phyloP scores from a whole-genome alignment of 176 grass and related monocot genomes.

The Zea luxurians region DNA sequence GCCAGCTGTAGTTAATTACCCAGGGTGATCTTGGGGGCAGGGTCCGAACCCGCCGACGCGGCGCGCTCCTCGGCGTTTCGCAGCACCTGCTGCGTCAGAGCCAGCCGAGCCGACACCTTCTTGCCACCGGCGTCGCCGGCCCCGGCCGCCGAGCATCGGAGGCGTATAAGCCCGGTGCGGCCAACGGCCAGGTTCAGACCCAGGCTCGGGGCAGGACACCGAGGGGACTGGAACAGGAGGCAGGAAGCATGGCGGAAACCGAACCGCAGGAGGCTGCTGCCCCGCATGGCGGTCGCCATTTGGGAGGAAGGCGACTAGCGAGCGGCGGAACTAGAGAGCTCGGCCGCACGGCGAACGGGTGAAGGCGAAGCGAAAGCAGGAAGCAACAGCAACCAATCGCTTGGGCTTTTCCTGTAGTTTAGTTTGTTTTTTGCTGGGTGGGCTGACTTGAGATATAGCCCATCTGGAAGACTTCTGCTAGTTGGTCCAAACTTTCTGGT shows the following conservation, averaged over 20 bases:
- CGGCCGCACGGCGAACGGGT: slow-evolving; percentile 21
- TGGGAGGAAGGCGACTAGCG: background rate
- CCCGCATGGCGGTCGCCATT: slow-evolving; percentile 45
- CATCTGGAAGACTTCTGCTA: background rate
- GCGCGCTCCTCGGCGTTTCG: slow-evolving; percentile 78
- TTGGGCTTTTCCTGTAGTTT: background rate
- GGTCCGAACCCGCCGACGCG: slow-evolving; percentile 61
- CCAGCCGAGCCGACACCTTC: slow-evolving; percentile 68
- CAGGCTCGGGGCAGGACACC: background rate
- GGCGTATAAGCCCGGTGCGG: slow-evolving; percentile 18
- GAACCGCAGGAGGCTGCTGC: slow-evolving; percentile 39
- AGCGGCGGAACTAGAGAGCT: slow-evolving; percentile 16
- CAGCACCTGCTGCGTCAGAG: slow-evolving; percentile 76
- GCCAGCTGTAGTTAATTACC: slow-evolving; percentile 39
- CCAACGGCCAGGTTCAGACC: slow-evolving; percentile 13
- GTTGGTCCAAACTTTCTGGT: background rate
- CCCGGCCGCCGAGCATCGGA: slow-evolving; percentile 54
- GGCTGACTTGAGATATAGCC: background rate
- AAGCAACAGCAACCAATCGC: background rate
- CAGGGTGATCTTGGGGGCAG: slow-evolving; percentile 66
- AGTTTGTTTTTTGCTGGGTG: background rate
- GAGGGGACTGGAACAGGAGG: slow-evolving; percentile 14
- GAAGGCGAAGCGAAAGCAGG: background rate
- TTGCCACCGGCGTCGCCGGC: slow-evolving; percentile 45
- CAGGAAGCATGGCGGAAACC: slow-evolving; percentile 34